phyloP scores from a whole-genome alignment of 2,329 filamentous ascomycete genomes.

The Paracorniculantispora psalliotae region DNA sequence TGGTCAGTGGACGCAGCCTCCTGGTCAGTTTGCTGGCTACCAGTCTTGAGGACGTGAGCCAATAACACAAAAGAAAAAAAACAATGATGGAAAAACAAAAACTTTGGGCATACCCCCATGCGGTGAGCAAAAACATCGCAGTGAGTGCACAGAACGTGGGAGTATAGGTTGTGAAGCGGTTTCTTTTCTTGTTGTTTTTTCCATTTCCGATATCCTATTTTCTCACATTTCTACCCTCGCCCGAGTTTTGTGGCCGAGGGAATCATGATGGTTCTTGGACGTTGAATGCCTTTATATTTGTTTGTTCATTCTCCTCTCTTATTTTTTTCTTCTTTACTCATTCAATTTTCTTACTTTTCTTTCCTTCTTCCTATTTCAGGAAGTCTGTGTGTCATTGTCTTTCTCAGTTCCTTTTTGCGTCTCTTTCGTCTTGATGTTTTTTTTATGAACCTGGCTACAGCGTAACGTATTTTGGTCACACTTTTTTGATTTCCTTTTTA shows the following conservation, averaged over 20 bases:
- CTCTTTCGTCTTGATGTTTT: constrained; percentile 26
- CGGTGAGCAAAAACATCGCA: constrained; percentile 3
- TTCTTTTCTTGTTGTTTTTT: constrained; percentile 14
- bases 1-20: constrained; percentile 49
- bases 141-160: constrained; percentile 5
- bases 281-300: constrained; percentile 6
- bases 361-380: constrained; percentile 10
- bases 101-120: not conserved
- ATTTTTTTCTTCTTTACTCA: constrained; percentile 8
- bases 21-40: constrained; percentile 57
- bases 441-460: constrained; percentile 22
- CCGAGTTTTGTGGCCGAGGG: constrained; percentile 1
- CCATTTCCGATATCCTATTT: constrained; percentile 14
- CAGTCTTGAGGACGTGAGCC: constrained; percentile 45
- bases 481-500: constrained; percentile 22
- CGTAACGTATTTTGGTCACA: constrained; percentile 14
- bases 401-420: constrained; percentile 20
- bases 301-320: constrained; percentile 13
- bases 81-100: too few species aligned
- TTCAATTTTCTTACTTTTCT: constrained; percentile 8
- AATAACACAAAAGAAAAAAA: not conserved
- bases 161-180: constrained; percentile 7
- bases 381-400: constrained; percentile 14
- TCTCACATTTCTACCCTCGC: constrained; percentile 1
- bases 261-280: constrained; percentile 13